Evolutionary conservation across 345 rosid species (phyloP).

Genomic region (Reutealis trisperma): DNA sequence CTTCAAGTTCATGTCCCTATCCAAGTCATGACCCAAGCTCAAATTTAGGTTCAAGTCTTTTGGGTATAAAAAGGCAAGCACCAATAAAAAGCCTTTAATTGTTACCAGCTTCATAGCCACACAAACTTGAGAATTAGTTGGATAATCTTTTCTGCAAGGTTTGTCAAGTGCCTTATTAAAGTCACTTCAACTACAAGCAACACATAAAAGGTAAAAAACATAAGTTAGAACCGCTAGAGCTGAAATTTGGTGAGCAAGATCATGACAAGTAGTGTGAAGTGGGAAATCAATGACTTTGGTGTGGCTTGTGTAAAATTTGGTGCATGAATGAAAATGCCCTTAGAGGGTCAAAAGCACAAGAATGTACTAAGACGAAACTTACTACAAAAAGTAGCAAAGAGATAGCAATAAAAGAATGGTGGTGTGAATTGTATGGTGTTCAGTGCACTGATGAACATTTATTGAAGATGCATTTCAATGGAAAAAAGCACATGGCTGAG

Average conservation of each 20-base stretch:
- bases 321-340: constrained; percentile 20
- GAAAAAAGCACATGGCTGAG: constrained; percentile 13
- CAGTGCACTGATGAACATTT: neutral
- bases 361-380: neutral
- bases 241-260: constrained; percentile 1
- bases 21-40: neutral
- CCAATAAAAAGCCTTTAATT: constrained; percentile 9
- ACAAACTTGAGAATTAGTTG: neutral
- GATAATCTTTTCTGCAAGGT: constrained; percentile 13
- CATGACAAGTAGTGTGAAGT: neutral
- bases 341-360: constrained; percentile 24
- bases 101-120: neutral
- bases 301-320: constrained; percentile 24
- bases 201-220: constrained; percentile 31
- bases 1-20: constrained; percentile 5
- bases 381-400: neutral
- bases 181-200: constrained; percentile 19
- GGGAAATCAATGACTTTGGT: constrained; percentile 1
- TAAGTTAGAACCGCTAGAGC: constrained; percentile 14
- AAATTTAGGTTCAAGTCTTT: neutral
- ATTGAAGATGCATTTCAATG: constrained; percentile 21
- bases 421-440: neutral
- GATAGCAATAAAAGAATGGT: neutral
- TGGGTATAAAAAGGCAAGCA: constrained; percentile 11
- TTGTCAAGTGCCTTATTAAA: constrained; percentile 27